Conservation (phyloP, 257 asterid genomes). For the Penstemon davidsonii region DNA sequence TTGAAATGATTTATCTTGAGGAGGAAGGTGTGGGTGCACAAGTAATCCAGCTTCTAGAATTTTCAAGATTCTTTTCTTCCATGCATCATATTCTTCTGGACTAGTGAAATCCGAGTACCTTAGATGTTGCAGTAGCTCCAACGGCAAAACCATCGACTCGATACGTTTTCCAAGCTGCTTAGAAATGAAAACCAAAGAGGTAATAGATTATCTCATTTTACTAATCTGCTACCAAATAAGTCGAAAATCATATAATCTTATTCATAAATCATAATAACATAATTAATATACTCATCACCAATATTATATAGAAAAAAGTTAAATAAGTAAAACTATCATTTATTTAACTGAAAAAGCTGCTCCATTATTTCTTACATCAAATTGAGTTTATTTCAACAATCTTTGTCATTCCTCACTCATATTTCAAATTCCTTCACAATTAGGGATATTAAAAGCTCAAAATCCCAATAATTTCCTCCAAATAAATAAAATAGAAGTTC, state of each 20-base stretch:
- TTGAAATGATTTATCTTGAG: conserved; percentile 47
- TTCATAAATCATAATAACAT: no score
- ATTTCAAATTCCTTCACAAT: not conserved
- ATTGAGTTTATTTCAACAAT: not conserved
- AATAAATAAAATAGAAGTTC: not conserved
- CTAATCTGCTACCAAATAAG: no score
- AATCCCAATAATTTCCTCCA: not conserved
- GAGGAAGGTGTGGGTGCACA: conserved; percentile 66
- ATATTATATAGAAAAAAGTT: no score
- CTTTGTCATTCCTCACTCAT: not conserved
- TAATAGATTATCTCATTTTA: no score
- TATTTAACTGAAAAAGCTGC: not conserved
- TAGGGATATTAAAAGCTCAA: not conserved
- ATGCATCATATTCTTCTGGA: conserved; percentile 59
- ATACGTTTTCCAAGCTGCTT: conserved; percentile 77
- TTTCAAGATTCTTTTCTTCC: conserved; percentile 76
- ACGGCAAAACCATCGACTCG: conserved; percentile 80
- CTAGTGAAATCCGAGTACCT: conserved; percentile 64
- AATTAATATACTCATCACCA: no score
- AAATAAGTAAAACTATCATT: not conserved
- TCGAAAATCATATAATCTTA: no score
- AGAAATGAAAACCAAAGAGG: conserved; percentile 19
- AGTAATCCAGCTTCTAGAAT: conserved; percentile 81
- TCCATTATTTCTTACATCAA: not conserved
- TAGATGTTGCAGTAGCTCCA: conserved; percentile 74